phyloP scores from a whole-genome alignment of 257 asterid genomes.

The Capsicum pubescens region DNA sequence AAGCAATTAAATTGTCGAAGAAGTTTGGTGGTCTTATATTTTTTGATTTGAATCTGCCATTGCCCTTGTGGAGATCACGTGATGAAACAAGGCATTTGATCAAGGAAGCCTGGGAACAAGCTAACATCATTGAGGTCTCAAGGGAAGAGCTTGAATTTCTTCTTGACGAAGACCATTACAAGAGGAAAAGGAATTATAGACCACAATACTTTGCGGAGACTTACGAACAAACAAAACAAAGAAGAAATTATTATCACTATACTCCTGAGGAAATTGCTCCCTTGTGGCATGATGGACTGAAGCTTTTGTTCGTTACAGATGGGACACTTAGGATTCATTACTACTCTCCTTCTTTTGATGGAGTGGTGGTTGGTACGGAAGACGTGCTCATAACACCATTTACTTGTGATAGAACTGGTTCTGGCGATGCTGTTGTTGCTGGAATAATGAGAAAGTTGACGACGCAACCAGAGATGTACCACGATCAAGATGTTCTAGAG shows the following conservation, averaged over 20 bases:
- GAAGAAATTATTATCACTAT: constrained; percentile 78
- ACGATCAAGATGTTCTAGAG: constrained; percentile 71
- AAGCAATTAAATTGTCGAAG: constrained; percentile 84
- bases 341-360: constrained; percentile 78
- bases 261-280: constrained; percentile 79
- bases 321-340: constrained; percentile 86
- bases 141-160: constrained; percentile 88
- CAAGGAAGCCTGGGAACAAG: constrained; percentile 81
- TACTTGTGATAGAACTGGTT: constrained; percentile 97
- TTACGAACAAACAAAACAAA: constrained; percentile 67
- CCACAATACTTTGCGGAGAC: constrained; percentile 85
- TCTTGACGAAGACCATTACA: constrained; percentile 78
- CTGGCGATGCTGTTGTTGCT: constrained; percentile 98
- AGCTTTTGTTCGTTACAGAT: constrained; percentile 82
- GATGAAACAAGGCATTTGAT: constrained; percentile 69
- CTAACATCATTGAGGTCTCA: constrained; percentile 85
- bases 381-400: constrained; percentile 95
- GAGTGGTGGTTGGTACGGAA: constrained; percentile 87
- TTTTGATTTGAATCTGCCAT: constrained; percentile 83
- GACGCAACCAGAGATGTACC: constrained; percentile 70
- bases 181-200: constrained; percentile 66
- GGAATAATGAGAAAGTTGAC: constrained; percentile 90
- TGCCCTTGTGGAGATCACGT: constrained; percentile 91
- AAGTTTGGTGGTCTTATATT: constrained; percentile 79
- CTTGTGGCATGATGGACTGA: constrained; percentile 76